These are phyloP conservation scores for Anthracocystis setariae DNA, from an alignment of 1,284 basidiomycete species.

Conservation along the genomic window DNA sequence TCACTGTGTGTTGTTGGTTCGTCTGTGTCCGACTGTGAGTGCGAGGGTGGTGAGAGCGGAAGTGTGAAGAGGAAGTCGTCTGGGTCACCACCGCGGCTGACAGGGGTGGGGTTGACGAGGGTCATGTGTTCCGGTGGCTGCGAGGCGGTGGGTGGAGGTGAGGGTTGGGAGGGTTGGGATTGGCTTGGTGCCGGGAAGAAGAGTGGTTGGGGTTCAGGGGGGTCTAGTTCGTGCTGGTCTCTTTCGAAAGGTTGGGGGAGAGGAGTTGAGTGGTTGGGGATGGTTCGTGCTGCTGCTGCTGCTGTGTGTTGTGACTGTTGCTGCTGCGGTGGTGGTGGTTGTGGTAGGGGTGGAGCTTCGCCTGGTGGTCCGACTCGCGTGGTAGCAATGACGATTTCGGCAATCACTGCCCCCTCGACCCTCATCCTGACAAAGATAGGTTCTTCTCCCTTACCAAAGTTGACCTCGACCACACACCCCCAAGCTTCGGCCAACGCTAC, in stretches of 20 bases:
- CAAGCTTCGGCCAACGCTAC: constrained; percentile 42
- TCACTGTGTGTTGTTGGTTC: background rate
- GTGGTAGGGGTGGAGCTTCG: background rate
- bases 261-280: constrained; percentile 20
- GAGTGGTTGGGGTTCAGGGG: constrained; percentile 23
- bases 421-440: constrained; percentile 52
- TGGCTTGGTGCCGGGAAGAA: constrained; percentile 41
- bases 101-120: constrained; percentile 25
- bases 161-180: constrained; percentile 2
- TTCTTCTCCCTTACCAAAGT: constrained; percentile 51
- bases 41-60: background rate
- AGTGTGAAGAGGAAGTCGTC: constrained; percentile 12
- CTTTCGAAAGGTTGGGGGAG: background rate
- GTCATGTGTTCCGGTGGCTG: constrained; percentile 2
- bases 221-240: constrained; percentile 5
- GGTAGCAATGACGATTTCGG: constrained; percentile 56
- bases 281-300: background rate
- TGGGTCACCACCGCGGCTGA: constrained; percentile 32
- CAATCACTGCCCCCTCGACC: constrained; percentile 21
- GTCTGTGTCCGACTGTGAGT: constrained; percentile 10
- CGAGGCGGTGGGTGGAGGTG: background rate
- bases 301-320: too few relatives aligned
- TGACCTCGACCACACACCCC: constrained; percentile 30
- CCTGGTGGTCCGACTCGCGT: constrained; percentile 17
- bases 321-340: background rate